These are phyloP conservation scores for Cordyceps tenuipes DNA, from an alignment of 2,329 filamentous ascomycete species.

Conservation along the genomic window DNA sequence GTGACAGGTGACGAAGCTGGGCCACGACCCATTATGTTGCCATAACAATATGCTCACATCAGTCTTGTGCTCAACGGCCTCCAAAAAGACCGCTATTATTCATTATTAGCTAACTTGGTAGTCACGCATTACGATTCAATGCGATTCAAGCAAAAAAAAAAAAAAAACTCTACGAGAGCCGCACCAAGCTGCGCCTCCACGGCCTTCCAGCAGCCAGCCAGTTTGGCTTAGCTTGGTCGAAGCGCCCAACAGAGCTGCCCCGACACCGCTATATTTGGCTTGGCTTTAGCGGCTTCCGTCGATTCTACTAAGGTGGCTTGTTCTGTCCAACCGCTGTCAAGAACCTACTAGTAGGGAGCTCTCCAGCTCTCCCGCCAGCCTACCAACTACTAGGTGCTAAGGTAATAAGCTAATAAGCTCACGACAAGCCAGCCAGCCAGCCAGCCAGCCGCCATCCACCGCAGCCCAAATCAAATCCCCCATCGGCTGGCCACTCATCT, in stretches of 20 bases:
- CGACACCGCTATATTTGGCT: neutral
- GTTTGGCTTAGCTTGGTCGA: neutral
- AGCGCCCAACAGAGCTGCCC: neutral
- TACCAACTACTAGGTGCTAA: no score
- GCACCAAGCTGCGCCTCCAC: neutral
- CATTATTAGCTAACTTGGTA: neutral
- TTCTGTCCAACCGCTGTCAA: neutral
- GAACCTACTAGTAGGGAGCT: neutral
- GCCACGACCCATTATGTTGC: neutral
- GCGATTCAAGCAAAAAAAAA: neutral
- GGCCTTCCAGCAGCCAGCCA: neutral
- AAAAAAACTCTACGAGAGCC: neutral
- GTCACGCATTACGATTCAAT: neutral
- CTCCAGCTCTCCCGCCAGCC: neutral
- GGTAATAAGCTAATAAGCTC: no score
- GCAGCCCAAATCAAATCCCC: neutral
- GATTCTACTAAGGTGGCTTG: no score
- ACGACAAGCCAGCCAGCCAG: neutral
- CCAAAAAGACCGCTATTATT: neutral
- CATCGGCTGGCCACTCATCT: constrained; percentile 5
- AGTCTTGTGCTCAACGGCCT: constrained; percentile 1
- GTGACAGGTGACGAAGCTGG: constrained; percentile 3
- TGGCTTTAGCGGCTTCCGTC: neutral
- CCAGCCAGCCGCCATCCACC: neutral
- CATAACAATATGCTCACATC: neutral